Evolutionary conservation across 2,329 filamentous ascomycete genomes (phyloP).

Genomic region (Sporothrix inflata): DNA sequence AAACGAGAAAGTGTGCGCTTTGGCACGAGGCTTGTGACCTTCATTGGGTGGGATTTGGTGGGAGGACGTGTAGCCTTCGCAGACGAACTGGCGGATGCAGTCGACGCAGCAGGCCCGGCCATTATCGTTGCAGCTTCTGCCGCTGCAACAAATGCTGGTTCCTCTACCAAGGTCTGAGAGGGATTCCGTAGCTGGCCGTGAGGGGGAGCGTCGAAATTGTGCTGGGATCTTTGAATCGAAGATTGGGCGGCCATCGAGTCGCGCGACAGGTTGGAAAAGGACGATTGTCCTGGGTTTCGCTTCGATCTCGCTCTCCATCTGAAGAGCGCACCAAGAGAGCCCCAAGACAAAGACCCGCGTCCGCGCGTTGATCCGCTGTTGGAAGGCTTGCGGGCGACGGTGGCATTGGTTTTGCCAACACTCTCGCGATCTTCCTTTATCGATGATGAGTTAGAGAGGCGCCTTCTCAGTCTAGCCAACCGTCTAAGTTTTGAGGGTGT

Average conservation of each 20-base stretch:
- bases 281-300: conserved; percentile 64
- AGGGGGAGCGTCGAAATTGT: background rate
- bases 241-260: conserved; percentile 71
- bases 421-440: background rate
- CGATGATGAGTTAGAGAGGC: conserved; percentile 50
- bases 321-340: conserved; percentile 64
- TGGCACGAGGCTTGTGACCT: conserved; percentile 55
- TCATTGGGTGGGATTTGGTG: conserved; percentile 39
- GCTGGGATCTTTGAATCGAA: conserved; percentile 11
- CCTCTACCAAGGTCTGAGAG: conserved; percentile 19
- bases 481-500: conserved; percentile 28
- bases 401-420: background rate
- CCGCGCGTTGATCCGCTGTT: conserved; percentile 54
- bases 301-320: conserved; percentile 66
- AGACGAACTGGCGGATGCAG: conserved; percentile 45
- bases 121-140: conserved; percentile 41
- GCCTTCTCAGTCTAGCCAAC: conserved; percentile 28
- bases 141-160: conserved; percentile 11
- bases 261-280: conserved; percentile 90
- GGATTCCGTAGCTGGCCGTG: background rate
- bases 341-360: conserved; percentile 57
- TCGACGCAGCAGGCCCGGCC: conserved; percentile 38
- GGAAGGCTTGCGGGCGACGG: conserved; percentile 52
- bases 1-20: conserved; percentile 89
- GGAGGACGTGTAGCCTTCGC: conserved; percentile 28